phyloP scores from a whole-genome alignment of 768 basidiomycete genomes.

The Lactifluus hygrophoroides region DNA sequence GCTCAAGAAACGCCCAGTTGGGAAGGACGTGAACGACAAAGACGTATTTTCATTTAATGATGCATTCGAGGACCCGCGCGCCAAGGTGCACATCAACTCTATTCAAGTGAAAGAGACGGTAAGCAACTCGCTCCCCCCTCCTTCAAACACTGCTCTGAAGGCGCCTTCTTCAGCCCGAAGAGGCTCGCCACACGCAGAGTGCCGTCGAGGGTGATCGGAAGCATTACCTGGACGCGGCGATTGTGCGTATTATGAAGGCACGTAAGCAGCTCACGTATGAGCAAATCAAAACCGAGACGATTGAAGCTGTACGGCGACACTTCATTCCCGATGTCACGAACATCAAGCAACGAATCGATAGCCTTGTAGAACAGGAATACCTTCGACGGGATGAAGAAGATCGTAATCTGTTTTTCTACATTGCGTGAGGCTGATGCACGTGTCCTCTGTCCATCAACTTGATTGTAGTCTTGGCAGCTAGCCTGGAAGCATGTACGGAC shows the following conservation, averaged over 20 bases:
- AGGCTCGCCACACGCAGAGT: conserved; percentile 71
- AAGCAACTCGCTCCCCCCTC: conserved; percentile 25
- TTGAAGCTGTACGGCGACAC: conserved; percentile 80
- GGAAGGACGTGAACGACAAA: conserved; percentile 64
- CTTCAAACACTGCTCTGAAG: background rate
- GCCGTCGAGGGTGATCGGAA: conserved; percentile 84
- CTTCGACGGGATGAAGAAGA: conserved; percentile 68
- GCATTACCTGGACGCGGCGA: conserved; percentile 83
- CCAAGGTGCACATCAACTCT: conserved; percentile 87
- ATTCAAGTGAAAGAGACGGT: conserved; percentile 93
- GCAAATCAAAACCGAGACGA: conserved; percentile 71
- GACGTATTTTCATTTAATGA: conserved; percentile 81
- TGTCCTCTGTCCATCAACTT: background rate
- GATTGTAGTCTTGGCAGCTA: background rate
- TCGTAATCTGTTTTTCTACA: conserved; percentile 65
- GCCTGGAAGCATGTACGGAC: background rate
- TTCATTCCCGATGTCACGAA: conserved; percentile 77
- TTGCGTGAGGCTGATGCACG: conserved; percentile 42
- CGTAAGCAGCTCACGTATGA: conserved; percentile 77
- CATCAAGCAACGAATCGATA: conserved; percentile 81
- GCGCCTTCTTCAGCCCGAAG: conserved; percentile 55
- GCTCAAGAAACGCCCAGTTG: conserved; percentile 67
- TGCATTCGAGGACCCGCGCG: conserved; percentile 68
- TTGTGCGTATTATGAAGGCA: conserved; percentile 94
- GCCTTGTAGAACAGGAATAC: conserved; percentile 81